Percentiles rank a stretch among this genome's conserved stretches.
These are phyloP conservation scores for Neofusicoccum ribis DNA, from an alignment of 2,329 filamentous ascomycete species.

Conservation along the genomic window DNA sequence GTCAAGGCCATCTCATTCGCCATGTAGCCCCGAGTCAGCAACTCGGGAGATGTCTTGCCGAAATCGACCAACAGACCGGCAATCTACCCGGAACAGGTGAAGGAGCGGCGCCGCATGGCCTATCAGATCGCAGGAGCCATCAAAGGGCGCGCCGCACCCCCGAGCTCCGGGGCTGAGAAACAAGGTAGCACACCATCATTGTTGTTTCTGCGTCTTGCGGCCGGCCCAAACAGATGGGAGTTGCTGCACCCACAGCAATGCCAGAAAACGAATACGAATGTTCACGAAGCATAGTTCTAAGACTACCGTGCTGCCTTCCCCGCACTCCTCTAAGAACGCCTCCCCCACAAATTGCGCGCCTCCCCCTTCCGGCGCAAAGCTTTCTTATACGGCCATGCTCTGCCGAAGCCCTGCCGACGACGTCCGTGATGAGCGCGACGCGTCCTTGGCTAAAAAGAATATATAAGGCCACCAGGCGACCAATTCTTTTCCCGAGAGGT, in stretches of 20 bases:
- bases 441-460: not conserved
- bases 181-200: not conserved
- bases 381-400: not conserved
- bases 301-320: not conserved
- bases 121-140: not conserved
- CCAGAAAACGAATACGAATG: not conserved
- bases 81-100: not conserved
- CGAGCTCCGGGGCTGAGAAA: not conserved
- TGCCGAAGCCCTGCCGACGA: not conserved
- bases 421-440: not conserved
- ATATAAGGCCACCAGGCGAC: not conserved
- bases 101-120: not conserved
- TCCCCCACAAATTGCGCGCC: not conserved
- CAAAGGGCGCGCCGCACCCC: not conserved
- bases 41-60: conserved; percentile 4
- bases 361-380: not conserved
- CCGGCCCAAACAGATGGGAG: no score
- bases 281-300: no score
- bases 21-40: not conserved
- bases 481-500: not conserved
- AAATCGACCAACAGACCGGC: not conserved
- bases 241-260: no score
- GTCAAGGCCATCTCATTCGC: not conserved
- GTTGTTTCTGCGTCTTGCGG: not conserved
- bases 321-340: not conserved